A percentile compares a stretch with the other conserved stretches of the same genome.
These are phyloP conservation scores for Trichoderma asperellum DNA, from an alignment of 2,329 filamentous ascomycete species.

Conservation along the genomic window DNA sequence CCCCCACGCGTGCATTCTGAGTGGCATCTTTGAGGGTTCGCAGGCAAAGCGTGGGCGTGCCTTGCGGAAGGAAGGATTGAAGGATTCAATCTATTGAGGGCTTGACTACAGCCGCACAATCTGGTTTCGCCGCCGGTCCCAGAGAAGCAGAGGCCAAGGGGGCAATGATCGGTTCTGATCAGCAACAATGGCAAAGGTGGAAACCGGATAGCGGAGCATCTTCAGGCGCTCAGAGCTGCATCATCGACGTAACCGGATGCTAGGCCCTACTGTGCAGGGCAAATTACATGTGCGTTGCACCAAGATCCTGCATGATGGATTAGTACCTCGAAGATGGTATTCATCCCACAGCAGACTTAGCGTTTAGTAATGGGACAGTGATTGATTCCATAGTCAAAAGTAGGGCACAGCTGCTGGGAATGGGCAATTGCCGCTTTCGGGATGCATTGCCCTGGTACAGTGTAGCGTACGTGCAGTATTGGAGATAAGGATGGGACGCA, in stretches of 20 bases:
- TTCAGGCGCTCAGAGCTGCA: neutral
- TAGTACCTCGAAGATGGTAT: neutral
- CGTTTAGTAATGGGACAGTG: neutral
- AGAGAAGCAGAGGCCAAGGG: neutral
- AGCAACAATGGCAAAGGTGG: neutral
- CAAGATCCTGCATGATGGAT: neutral
- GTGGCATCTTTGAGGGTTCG: conserved; percentile 1
- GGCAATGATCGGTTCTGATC: neutral
- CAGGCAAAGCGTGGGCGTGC: neutral
- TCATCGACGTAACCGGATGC: neutral
- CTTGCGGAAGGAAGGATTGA: conserved; percentile 17
- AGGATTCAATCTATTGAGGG: conserved; percentile 11
- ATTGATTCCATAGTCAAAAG: neutral
- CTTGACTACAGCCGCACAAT: neutral
- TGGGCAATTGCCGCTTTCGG: neutral
- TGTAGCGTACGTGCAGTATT: neutral
- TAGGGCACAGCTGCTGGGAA: neutral
- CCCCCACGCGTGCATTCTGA: conserved; percentile 15
- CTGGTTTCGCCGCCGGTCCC: neutral
- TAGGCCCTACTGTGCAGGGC: neutral
- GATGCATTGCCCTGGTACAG: neutral
- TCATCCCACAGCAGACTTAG: neutral
- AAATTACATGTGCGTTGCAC: neutral
- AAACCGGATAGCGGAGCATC: neutral
- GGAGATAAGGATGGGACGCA: conserved; percentile 10